Evolutionary conservation across 768 basidiomycete genomes (phyloP), one percentile per base, ranked within the genome.

Genomic region (Trametes villosa): DNA sequence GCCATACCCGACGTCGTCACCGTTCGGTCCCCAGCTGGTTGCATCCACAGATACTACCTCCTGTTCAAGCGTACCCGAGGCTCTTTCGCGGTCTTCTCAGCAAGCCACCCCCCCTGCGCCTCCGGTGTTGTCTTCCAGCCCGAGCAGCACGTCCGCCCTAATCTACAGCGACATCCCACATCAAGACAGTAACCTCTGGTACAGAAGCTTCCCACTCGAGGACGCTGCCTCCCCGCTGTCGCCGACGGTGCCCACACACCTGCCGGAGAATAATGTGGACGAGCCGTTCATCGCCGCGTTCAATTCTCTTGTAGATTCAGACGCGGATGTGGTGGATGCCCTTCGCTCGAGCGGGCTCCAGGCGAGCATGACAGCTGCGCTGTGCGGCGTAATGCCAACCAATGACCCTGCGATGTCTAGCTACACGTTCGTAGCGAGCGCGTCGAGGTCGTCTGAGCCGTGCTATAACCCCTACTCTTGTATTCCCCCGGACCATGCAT

Each of bases 231-330:
- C 65, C 13, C 66, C 67, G 27, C 62, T 64, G 22, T 47, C 50
- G 17, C n/a, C 64, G 11, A 31, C 58, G 4, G 53, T 62, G 17
- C 58, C 65, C 26, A 61, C 57, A 11, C 52, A 31, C 9, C 30
- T 27, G 24, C 34, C 47, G 3, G 63, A 64, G 26, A 65, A 60
- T 34, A 24, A 36, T 6, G 71, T 65, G 41, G 65, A 72, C 63
- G 65, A 67, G 64, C 69, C 69, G 42, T 72, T 72, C 66, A 54
- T 72, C 34, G 57, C 71, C 44, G 63, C 68, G 36, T 63, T 67
- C n/a, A 68, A 72, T 51, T 68, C 66, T 60, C 67, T 70, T 57
- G 70, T 68, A n/a, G 46, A 66, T 9, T 68, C 66, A 15, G 65
- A 69, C 50, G 70, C 70, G 3, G 64, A 56, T 18, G 68, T 67